phyloP scores from a whole-genome alignment of 495 filamentous ascomycete genomes.

The Elaphomyces granulatus region DNA sequence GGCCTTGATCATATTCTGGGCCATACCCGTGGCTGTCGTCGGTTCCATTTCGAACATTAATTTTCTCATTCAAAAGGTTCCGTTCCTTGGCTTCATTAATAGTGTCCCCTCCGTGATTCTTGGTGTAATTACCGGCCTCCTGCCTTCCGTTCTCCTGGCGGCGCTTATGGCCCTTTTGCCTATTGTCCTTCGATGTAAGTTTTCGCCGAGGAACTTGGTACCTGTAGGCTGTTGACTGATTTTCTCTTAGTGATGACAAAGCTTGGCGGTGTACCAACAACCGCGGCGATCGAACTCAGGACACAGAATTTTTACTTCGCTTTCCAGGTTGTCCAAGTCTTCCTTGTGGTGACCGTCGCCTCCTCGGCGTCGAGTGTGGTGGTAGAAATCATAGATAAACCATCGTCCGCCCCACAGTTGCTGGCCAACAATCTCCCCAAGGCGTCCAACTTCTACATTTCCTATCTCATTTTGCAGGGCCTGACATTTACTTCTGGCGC shows the following conservation, averaged over 20 bases:
- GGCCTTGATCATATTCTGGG: slow-evolving; percentile 84
- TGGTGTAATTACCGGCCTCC: slow-evolving; percentile 72
- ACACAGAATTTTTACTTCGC: slow-evolving; percentile 87
- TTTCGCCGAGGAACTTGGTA: background rate
- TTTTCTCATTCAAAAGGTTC: slow-evolving; percentile 43
- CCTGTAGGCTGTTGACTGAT: too few relatives aligned
- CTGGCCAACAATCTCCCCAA: slow-evolving; percentile 64
- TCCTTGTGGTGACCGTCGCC: slow-evolving; percentile 70
- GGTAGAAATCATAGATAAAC: slow-evolving; percentile 47
- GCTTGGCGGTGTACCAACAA: slow-evolving; percentile 61
- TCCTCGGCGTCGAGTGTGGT: slow-evolving; percentile 47
- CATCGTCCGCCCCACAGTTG: slow-evolving; percentile 42
- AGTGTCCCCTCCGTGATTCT: slow-evolving; percentile 54
- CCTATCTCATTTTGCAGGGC: slow-evolving; percentile 89
- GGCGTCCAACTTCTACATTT: slow-evolving; percentile 87
- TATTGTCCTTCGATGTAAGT: slow-evolving; percentile 61
- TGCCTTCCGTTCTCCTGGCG: slow-evolving; percentile 66
- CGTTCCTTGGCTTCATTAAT: slow-evolving; percentile 59
- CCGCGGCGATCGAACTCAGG: slow-evolving; percentile 66
- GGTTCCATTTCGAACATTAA: slow-evolving; percentile 78
- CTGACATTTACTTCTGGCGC: slow-evolving; percentile 64
- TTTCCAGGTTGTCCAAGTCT: slow-evolving; percentile 93
- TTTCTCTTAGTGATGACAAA: slow-evolving; percentile 48
- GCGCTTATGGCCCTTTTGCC: slow-evolving; percentile 85
- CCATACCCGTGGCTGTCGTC: slow-evolving; percentile 74